Base-by-base conservation (phyloP, 2,329 filamentous ascomycete species). In the Aureobasidium pullulans region DNA sequence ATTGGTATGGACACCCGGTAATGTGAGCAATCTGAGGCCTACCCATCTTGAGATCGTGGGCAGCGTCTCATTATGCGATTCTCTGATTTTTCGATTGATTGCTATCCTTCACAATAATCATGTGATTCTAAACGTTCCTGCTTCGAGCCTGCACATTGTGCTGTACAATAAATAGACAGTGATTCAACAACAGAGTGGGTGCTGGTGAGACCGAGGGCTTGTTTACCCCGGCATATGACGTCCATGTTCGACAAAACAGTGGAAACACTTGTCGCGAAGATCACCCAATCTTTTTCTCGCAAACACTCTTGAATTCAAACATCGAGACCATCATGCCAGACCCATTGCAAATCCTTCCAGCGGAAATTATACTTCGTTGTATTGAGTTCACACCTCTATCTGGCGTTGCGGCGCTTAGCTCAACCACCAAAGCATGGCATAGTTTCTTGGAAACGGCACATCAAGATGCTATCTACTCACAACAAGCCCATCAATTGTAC, bases 381-480 rank as follows among this genome's bases (percentile, higher is more conserved):
- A 61, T 77, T 23, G 72, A 77, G 36, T 75, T 74, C 60, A 63
- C 71, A 5, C 60, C 72, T 2, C 42, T 72, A 6, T 65, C 72
- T 5, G 64, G 68, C 8, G 62, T 76, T n/a, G 73, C 73, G 8
- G 66, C 68, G 10, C 66, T 76, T 29, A 74, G 70, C 7, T 64
- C 66, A 2, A 60, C 69, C 6, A 73, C 70, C 37, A 69, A 68
- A 47, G 66, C 69, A 43, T 77, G 75, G 75, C 69, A 76, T 61
- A 57, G 64, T 13, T 76, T 77, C 64, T 74, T 77, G 64, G 74
- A 77, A 60, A 63, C 70, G 61, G 71, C 69, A 9, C 74, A 77
- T 62, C 72, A 73, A 64, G 71, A 77, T 44, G 68, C 70, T 5
- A 75, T 77, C 61, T 77, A 77, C 61, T 66, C 67, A 57, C 62